Conservation (phyloP, 495 filamentous ascomycete genomes). For the Sporormia fimetaria region DNA sequence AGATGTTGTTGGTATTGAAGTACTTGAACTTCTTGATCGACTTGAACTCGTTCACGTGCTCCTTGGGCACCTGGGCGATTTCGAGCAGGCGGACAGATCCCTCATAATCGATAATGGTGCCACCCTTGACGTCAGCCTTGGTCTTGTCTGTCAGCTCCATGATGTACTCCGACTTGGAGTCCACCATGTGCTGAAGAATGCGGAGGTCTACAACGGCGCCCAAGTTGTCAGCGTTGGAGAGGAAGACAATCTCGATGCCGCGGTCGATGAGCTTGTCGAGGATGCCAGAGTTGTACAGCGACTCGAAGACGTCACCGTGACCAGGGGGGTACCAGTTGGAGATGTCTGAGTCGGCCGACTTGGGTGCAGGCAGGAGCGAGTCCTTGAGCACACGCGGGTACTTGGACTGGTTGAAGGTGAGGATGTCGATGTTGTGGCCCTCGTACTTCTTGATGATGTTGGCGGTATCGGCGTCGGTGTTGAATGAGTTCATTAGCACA, state of each 20-base stretch:
- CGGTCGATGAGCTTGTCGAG: constrained; percentile 90
- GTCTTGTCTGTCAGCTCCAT: constrained; percentile 99
- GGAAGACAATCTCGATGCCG: constrained; percentile 95
- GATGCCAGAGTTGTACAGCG: constrained; percentile 97
- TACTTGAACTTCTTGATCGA: constrained; percentile 99
- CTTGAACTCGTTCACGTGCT: constrained; percentile 99
- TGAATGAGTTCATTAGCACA: constrained; percentile 99
- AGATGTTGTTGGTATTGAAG: constrained; percentile 99
- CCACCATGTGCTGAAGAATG: constrained; percentile 98
- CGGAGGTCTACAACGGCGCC: constrained; percentile 94
- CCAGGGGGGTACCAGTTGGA: constrained; percentile 98
- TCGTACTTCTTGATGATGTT: constrained; percentile 99
- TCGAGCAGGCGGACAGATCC: constrained; percentile 91
- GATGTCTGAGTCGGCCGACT: constrained; percentile 74
- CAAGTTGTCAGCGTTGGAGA: constrained; percentile 98
- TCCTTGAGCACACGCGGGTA: constrained; percentile 97
- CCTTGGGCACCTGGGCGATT: constrained; percentile 99
- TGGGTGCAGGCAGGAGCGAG: constrained; percentile 90
- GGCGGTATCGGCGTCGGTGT: constrained; percentile 95
- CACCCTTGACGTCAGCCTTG: constrained; percentile 99
- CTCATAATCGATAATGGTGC: constrained; percentile 99
- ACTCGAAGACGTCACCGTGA: constrained; percentile 99
- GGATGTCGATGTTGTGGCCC: constrained; percentile 97
- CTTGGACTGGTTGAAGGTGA: constrained; percentile 99
- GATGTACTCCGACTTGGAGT: constrained; percentile 92